Evolutionary conservation across 148 eudicot genomes (phyloP).

Genomic region (Dysphania ambrosioides): DNA sequence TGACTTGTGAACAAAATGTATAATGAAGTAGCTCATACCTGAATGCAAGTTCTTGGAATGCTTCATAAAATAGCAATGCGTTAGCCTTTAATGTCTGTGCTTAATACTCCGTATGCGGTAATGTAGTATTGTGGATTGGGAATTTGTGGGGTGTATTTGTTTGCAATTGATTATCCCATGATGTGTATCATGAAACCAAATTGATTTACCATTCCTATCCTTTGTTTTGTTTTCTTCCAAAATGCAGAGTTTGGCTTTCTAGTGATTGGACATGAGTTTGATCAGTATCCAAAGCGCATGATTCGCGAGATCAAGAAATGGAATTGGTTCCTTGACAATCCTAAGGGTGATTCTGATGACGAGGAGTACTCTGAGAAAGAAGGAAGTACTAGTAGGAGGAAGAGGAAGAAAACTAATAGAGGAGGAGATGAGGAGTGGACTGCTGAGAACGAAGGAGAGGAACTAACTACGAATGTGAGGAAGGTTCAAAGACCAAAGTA

Average conservation of each 20-base stretch:
- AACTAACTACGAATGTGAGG: conserved; percentile 36
- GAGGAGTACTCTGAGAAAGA: conserved; percentile 42
- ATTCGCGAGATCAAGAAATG: conserved; percentile 52
- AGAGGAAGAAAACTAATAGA: conserved; percentile 48
- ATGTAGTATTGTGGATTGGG: background rate
- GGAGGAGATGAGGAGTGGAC: conserved; percentile 61
- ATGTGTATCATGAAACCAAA: background rate
- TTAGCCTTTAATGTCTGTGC: background rate
- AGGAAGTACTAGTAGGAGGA: conserved; percentile 32
- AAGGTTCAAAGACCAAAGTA: conserved; percentile 48
- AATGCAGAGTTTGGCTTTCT: conserved; percentile 90
- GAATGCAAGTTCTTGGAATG: background rate
- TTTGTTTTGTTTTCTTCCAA: background rate
- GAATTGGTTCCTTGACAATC: conserved; percentile 88
- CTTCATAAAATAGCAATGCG: background rate
- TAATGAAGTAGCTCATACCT: background rate
- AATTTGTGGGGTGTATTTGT: background rate
- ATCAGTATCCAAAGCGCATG: conserved; percentile 62
- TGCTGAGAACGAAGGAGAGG: conserved; percentile 68
- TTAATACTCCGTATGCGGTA: too few relatives aligned
- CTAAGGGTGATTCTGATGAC: conserved; percentile 38
- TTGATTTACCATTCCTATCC: background rate
- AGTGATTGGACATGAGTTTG: conserved; percentile 88
- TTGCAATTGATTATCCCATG: background rate
- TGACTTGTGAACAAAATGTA: background rate